Evolutionary conservation across 202 grass and related monocot genomes (phyloP).

Genomic region (Sporobolus alterniflorus): DNA sequence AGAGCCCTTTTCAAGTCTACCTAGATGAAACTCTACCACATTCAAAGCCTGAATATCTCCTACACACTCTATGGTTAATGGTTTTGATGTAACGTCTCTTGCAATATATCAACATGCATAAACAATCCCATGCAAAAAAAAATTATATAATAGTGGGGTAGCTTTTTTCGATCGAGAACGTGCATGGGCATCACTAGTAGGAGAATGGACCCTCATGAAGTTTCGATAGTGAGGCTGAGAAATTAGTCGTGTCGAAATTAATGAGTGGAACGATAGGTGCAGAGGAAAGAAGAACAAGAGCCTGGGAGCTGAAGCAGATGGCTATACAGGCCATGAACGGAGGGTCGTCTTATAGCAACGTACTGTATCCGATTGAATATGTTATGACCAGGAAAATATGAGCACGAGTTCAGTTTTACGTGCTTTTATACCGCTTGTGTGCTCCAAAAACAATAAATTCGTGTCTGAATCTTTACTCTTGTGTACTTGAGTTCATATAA

Average conservation of each 20-base stretch:
- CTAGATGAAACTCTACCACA: too few relatives aligned
- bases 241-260: conserved; percentile 7
- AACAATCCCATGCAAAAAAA: neutral
- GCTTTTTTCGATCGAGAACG: too few relatives aligned
- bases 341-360: conserved; percentile 54
- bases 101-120: too few relatives aligned
- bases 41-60: too few relatives aligned
- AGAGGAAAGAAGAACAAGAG: conserved; percentile 48
- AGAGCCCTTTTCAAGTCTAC: too few relatives aligned
- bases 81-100: too few relatives aligned
- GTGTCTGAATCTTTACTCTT: neutral
- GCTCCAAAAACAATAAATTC: neutral
- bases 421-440: neutral
- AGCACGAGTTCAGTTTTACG: neutral
- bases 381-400: conserved; percentile 1
- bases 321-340: conserved; percentile 44
- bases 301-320: conserved; percentile 29
- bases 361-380: conserved; percentile 40
- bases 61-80: too few relatives aligned
- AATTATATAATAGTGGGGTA: too few relatives aligned
- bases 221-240: conserved; percentile 35
- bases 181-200: conserved; percentile 24
- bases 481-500: too few relatives aligned
- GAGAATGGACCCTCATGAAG: neutral
- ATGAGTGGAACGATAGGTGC: conserved; percentile 42